Base-by-base conservation (phyloP, 2,329 filamentous ascomycete species). In the Colletotrichum lentis region DNA sequence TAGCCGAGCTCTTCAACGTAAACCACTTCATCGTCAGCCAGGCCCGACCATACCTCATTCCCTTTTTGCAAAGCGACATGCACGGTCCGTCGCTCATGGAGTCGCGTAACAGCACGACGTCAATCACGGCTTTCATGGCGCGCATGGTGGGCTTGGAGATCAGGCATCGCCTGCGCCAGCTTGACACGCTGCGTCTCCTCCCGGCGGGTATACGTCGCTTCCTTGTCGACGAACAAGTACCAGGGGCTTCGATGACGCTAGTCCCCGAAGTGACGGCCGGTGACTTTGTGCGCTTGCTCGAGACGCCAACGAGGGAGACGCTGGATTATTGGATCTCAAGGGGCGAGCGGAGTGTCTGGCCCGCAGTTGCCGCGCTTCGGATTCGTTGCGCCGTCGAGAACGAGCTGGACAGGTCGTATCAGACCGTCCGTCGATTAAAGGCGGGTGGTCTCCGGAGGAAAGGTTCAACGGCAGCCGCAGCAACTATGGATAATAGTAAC, bases 21-120 rank as follows among this genome's bases (percentile, higher is more conserved):
- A 96, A 97, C 76, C 94, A 97, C 81, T 97, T 96, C 80, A 93
- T 98, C 71, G 89, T 98, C 72, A 96, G 92, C 71, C 95, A 97
- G 80, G 94, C 95, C 0, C 86, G 94, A 3, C 95, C 95, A 0
- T 97, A 97, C 77, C 84, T 97, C 18, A 90, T 95, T 35, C 94
- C 94, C 0, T 96, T 97, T 73, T 83, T 96, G 5, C 89, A 91
- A 69, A 91, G 90, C 53, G 92, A 95, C 72, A 88, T 94, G 81
- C 91, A 94, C 77, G 90, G 91, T 5, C 90, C 92, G 0, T 87
- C 88, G 72, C 86, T 84, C 76, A 86, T 82, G 72, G 86, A 82
- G 77, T 88, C 82, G 70, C 86, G 81, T 74, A 87, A 81, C 78
- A 86, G 81, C 80, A 85, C 85, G 73, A 86, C 81, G 59, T 89